phyloP scores from a whole-genome alignment of 1,284 basidiomycete species.

The Singerocomus inundabilis region DNA sequence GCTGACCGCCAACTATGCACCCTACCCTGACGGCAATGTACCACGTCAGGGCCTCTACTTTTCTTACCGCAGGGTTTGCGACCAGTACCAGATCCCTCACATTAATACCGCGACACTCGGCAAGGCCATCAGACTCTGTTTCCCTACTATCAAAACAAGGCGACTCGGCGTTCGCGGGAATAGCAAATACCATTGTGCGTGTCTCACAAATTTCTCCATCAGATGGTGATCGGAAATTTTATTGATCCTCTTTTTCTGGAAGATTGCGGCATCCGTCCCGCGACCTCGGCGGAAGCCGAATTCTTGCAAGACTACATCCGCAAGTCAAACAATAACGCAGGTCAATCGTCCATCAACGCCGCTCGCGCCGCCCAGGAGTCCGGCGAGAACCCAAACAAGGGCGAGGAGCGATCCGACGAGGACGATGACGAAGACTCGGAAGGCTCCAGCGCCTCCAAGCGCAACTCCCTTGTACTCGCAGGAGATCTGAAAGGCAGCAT shows the following conservation, averaged over 20 bases:
- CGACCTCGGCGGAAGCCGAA: slow-evolving; percentile 84
- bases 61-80: slow-evolving; percentile 87
- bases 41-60: slow-evolving; percentile 86
- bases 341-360: slow-evolving; percentile 68
- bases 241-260: slow-evolving; percentile 36
- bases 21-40: slow-evolving; percentile 89
- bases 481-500: slow-evolving; percentile 58
- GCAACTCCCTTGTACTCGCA: slow-evolving; percentile 67
- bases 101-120: slow-evolving; percentile 94
- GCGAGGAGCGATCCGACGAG: slow-evolving; percentile 72
- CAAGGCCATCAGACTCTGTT: slow-evolving; percentile 89
- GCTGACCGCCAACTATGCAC: slow-evolving; percentile 84
- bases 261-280: slow-evolving; percentile 89
- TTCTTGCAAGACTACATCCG: slow-evolving; percentile 88
- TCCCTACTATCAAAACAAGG: slow-evolving; percentile 91
- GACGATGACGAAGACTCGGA: slow-evolving; percentile 84
- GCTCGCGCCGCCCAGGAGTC: slow-evolving; percentile 66
- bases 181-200: slow-evolving; percentile 88
- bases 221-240: slow-evolving; percentile 32
- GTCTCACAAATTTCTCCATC: slow-evolving; percentile 28
- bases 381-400: slow-evolving; percentile 49
- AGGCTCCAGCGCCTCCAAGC: slow-evolving; percentile 64
- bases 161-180: slow-evolving; percentile 88
- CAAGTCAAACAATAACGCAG: slow-evolving; percentile 81
- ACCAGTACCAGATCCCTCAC: slow-evolving; percentile 85